Percentiles rank a stretch among this genome's conserved stretches.
Evolutionary conservation across 768 basidiomycete genomes (phyloP).

Genomic region (Suillus spraguei): DNA sequence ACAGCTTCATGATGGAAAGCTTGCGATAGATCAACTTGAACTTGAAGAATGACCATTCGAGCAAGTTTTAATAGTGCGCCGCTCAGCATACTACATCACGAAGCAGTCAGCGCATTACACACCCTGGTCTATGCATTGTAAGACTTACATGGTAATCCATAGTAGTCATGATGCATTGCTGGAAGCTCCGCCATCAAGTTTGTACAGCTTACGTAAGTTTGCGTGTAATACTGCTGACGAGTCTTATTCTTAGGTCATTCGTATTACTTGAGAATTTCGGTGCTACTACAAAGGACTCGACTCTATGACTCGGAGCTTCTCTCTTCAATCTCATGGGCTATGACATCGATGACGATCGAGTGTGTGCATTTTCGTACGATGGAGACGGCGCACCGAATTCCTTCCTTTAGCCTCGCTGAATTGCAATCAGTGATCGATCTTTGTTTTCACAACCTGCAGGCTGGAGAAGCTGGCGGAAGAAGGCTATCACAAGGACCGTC

Average conservation of each 20-base stretch:
- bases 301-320: no score
- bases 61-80: background rate
- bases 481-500: background rate
- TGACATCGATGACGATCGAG: no score
- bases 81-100: background rate
- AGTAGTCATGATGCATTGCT: background rate
- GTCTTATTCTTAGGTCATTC: no score
- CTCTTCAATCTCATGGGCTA: no score
- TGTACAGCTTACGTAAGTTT: no score
- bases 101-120: background rate
- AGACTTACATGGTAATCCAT: background rate
- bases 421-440: background rate
- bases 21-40: background rate
- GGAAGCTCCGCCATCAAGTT: no score
- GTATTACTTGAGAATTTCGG: no score
- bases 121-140: background rate
- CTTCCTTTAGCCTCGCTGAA: no score
- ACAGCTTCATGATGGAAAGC: conserved; percentile 15
- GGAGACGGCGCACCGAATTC: no score
- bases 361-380: no score
- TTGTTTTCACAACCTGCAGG: background rate
- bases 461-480: background rate
- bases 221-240: no score
- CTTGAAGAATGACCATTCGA: background rate
- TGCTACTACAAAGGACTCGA: no score